These are phyloP conservation scores for Ceratocystis harringtonii DNA, from an alignment of 2,329 filamentous ascomycete genomes.

Conservation along the genomic window DNA sequence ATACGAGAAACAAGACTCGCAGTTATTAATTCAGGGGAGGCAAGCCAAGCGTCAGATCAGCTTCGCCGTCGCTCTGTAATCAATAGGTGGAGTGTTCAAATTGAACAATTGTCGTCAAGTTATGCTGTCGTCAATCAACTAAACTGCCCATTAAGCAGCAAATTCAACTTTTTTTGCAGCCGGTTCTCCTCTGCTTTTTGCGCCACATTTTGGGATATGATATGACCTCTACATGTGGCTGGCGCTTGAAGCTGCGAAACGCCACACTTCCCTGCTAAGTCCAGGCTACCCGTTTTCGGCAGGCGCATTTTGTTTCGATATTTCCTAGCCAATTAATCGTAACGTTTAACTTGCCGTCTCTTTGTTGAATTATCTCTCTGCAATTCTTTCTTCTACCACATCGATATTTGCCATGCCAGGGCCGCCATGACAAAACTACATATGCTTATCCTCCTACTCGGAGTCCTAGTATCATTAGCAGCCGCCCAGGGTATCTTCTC, in stretches of 20 bases:
- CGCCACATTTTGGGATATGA: background rate
- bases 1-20: no score
- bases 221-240: background rate
- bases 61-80: background rate
- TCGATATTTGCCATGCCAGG: constrained; percentile 8
- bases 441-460: constrained; percentile 25
- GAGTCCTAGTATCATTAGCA: constrained; percentile 25
- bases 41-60: background rate
- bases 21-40: background rate
- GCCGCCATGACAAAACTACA: constrained; percentile 28
- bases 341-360: background rate
- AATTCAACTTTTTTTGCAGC: constrained; percentile 10
- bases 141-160: background rate
- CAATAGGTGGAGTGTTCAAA: background rate
- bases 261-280: background rate
- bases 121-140: background rate
- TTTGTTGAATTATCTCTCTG: background rate
- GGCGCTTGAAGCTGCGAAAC: background rate
- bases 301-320: background rate
- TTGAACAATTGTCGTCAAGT: background rate
- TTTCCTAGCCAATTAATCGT: no score
- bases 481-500: constrained; percentile 30
- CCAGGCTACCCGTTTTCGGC: background rate
- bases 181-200: background rate
- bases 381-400: background rate